phyloP scores from a whole-genome alignment of 768 basidiomycete species.

The Mycena galopus region DNA sequence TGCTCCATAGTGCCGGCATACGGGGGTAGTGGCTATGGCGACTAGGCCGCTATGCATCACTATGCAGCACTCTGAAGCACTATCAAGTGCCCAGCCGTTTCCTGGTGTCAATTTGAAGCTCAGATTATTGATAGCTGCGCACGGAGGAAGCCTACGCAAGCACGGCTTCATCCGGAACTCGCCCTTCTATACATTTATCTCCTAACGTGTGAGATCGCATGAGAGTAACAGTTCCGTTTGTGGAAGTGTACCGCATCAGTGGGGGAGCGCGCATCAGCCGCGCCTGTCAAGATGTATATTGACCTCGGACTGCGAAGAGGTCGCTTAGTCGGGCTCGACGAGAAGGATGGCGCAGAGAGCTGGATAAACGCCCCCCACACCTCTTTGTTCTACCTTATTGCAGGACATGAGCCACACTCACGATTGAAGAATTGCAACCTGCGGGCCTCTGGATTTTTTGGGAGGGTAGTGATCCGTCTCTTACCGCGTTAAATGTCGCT shows the following conservation, averaged over 20 bases:
- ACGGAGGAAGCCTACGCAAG: constrained; percentile 12
- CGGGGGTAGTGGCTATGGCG: too few relatives aligned
- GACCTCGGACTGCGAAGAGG: constrained; percentile 9
- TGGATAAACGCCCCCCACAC: neutral
- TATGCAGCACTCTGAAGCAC: too few relatives aligned
- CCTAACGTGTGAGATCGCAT: constrained; percentile 6
- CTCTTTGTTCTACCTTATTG: too few relatives aligned
- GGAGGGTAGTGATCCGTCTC: constrained; percentile 1
- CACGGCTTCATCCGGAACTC: constrained; percentile 12
- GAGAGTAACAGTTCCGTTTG: constrained; percentile 10
- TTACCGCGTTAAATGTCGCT: constrained; percentile 11
- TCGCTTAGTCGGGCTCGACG: constrained; percentile 3
- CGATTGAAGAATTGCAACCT: neutral
- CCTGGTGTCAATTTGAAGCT: neutral
- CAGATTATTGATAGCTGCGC: constrained; percentile 8
- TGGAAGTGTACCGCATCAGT: constrained; percentile 14
- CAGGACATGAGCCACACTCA: constrained; percentile 3
- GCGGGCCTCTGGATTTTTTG: too few relatives aligned
- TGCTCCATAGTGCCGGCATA: too few relatives aligned
- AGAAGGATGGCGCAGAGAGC: constrained; percentile 5
- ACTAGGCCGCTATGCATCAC: too few relatives aligned
- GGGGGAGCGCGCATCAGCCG: constrained; percentile 9
- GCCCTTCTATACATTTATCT: constrained; percentile 11
- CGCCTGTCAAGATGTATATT: constrained; percentile 13
- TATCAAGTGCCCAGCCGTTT: too few relatives aligned